Percentiles rank a stretch among this genome's conserved stretches.
phyloP scores from a whole-genome alignment of 257 asterid species.

The Fraxinus pennsylvanica region DNA sequence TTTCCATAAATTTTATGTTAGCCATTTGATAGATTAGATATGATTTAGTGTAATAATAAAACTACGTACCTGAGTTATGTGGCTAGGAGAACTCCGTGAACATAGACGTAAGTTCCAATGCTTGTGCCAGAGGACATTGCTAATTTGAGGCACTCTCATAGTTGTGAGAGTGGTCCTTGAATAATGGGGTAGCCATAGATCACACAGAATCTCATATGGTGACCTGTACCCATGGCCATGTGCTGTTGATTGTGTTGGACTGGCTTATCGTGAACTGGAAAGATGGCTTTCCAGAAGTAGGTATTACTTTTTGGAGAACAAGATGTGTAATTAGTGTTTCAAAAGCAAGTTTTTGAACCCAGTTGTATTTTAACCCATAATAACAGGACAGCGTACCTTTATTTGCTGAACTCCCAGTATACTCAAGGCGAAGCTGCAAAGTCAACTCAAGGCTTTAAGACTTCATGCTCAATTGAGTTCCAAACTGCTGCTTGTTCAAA shows the following conservation, averaged over 20 bases:
- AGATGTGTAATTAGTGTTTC: background rate
- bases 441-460: background rate
- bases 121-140: background rate
- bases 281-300: background rate
- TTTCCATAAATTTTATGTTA: background rate
- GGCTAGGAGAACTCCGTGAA: background rate
- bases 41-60: background rate
- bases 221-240: background rate
- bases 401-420: background rate
- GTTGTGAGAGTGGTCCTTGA: background rate
- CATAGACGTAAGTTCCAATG: background rate
- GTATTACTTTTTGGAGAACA: background rate
- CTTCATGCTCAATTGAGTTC: background rate
- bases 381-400: background rate
- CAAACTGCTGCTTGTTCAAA: background rate
- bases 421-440: background rate
- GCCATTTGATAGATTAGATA: background rate
- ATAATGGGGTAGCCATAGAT: background rate
- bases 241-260: background rate
- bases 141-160: background rate
- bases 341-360: background rate
- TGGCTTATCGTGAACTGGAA: background rate
- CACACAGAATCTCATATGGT: background rate
- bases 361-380: background rate
- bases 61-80: background rate